A percentile compares a stretch with the other conserved stretches of the same genome.
These are phyloP conservation scores for Lactifluus echinatus DNA, from an alignment of 768 basidiomycete species.

Conservation along the genomic window DNA sequence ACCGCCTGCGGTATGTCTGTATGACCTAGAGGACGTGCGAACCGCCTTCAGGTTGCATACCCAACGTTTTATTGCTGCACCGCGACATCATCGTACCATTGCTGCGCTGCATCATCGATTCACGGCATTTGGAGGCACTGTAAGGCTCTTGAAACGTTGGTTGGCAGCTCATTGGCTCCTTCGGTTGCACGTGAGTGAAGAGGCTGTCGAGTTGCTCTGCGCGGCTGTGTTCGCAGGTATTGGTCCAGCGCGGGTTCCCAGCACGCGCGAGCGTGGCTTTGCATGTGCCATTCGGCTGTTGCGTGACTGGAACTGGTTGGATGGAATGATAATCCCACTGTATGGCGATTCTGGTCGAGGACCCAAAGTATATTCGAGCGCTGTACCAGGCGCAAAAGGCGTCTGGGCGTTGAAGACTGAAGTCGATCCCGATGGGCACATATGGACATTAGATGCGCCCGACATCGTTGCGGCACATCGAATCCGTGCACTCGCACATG, in stretches of 20 bases:
- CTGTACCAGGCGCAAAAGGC: slow-evolving; percentile 34
- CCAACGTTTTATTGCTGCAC: slow-evolving; percentile 68
- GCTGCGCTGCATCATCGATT: slow-evolving; percentile 72
- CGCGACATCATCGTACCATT: slow-evolving; percentile 80
- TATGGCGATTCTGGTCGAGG: slow-evolving; percentile 37
- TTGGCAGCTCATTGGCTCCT: slow-evolving; percentile 85
- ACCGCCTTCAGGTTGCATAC: slow-evolving; percentile 52
- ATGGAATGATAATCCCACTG: slow-evolving; percentile 65
- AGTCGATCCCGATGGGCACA: slow-evolving; percentile 58
- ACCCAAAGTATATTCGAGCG: slow-evolving; percentile 21
- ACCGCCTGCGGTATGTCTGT: slow-evolving; percentile 31
- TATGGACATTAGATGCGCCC: slow-evolving; percentile 69
- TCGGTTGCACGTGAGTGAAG: slow-evolving; percentile 58
- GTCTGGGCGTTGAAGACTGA: slow-evolving; percentile 80
- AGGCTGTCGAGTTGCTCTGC: slow-evolving; percentile 80
- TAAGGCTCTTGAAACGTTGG: slow-evolving; percentile 89
- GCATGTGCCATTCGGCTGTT: slow-evolving; percentile 63
- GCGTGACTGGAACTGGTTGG: slow-evolving; percentile 77
- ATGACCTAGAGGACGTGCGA: slow-evolving; percentile 47
- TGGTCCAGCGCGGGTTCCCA: slow-evolving; percentile 43
- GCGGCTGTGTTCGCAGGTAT: slow-evolving; percentile 65
- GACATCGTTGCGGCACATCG: slow-evolving; percentile 67
- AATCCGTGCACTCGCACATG: slow-evolving; percentile 62
- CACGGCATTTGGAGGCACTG: slow-evolving; percentile 73
- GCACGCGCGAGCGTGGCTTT: slow-evolving; percentile 76